Conservation (phyloP, 768 basidiomycete genomes). For the Lactarius evosmus region DNA sequence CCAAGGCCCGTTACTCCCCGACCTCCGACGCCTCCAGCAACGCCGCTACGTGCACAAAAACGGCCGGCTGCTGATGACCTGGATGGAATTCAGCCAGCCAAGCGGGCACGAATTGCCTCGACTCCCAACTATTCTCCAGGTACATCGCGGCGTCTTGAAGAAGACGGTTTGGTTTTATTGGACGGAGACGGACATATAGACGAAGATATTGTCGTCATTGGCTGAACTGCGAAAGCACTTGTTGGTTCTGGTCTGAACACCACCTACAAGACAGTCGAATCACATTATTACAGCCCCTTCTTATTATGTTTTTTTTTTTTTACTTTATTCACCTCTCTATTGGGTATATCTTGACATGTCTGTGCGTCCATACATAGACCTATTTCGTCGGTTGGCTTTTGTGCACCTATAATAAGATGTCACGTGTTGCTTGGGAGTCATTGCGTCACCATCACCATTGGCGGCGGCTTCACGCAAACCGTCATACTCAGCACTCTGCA, state of each 20-base stretch:
- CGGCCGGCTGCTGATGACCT: constrained; percentile 56
- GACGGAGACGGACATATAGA: constrained; percentile 54
- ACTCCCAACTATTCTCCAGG: constrained; percentile 46
- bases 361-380: background rate
- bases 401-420: background rate
- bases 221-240: constrained; percentile 36
- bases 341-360: constrained; percentile 9
- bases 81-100: constrained; percentile 55
- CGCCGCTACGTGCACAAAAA: constrained; percentile 49
- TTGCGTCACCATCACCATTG: background rate
- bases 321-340: constrained; percentile 25
- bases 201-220: constrained; percentile 53
- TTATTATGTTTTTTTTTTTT: background rate
- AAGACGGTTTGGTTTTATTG: constrained; percentile 70
- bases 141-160: constrained; percentile 63
- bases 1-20: constrained; percentile 36
- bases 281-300: background rate
- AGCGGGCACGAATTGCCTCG: constrained; percentile 44
- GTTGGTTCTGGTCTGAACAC: background rate
- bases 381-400: background rate
- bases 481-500: background rate
- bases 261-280: no score
- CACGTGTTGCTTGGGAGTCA: constrained; percentile 6
- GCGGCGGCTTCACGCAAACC: background rate
- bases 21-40: constrained; percentile 40